Conservation (phyloP, 106 monocot species). For the Dendrobium catenatum region DNA sequence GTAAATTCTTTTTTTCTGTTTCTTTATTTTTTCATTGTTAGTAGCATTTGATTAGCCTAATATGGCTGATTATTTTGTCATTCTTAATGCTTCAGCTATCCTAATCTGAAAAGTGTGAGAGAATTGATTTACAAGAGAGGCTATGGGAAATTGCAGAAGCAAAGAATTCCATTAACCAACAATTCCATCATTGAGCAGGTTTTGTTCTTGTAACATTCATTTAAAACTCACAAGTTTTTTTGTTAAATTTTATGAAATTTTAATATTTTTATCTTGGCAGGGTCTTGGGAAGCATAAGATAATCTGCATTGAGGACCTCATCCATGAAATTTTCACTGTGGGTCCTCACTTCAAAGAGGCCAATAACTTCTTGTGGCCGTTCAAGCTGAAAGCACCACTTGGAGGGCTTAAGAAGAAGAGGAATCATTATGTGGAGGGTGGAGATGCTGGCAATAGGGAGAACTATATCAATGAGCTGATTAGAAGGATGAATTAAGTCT, state of each 20-base stretch:
- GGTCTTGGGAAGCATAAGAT: constrained; percentile 38
- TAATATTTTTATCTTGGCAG: constrained; percentile 2
- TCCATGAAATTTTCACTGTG: constrained; percentile 50
- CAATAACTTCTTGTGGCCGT: constrained; percentile 51
- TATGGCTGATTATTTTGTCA: background rate
- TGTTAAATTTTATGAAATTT: background rate
- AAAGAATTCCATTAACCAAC: constrained; percentile 34
- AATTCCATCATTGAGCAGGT: constrained; percentile 48
- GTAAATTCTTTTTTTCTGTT: background rate
- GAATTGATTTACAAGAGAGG: constrained; percentile 52
- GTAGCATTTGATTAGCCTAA: too few relatives aligned
- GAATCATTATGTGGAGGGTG: constrained; percentile 55
- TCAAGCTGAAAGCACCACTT: constrained; percentile 45
- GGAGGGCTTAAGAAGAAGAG: constrained; percentile 50
- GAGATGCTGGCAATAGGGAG: constrained; percentile 52
- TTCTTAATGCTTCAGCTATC: constrained; percentile 20
- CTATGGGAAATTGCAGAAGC: constrained; percentile 42
- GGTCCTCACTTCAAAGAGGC: constrained; percentile 54
- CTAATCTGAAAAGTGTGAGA: constrained; percentile 40
- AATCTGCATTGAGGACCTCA: constrained; percentile 41
- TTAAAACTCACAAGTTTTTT: background rate
- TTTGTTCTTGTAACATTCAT: background rate
- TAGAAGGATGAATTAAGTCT: constrained; percentile 45
- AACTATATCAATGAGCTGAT: constrained; percentile 50
- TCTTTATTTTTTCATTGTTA: background rate